Evolutionary conservation across 2,329 filamentous ascomycete species (phyloP).

Genomic region (Fusarium nelsonii): DNA sequence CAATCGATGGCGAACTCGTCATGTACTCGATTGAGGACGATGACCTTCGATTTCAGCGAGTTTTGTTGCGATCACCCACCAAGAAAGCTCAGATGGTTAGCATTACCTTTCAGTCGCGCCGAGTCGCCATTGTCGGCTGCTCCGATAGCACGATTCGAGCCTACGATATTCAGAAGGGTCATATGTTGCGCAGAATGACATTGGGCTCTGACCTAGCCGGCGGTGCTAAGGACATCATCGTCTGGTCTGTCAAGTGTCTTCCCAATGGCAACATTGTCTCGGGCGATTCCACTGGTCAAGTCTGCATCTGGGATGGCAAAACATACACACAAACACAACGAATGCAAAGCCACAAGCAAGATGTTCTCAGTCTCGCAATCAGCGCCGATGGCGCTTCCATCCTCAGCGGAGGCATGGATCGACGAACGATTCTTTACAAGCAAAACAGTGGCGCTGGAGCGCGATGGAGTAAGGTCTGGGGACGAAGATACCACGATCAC

Average conservation of each 20-base stretch:
- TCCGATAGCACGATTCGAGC: slow-evolving; percentile 96
- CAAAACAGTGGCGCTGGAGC: slow-evolving; percentile 69
- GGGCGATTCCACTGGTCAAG: slow-evolving; percentile 92
- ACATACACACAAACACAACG: slow-evolving; percentile 90
- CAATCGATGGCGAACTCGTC: slow-evolving; percentile 89
- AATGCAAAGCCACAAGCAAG: slow-evolving; percentile 87
- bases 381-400: slow-evolving; percentile 85
- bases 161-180: slow-evolving; percentile 85
- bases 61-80: slow-evolving; percentile 79
- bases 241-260: slow-evolving; percentile 93
- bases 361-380: slow-evolving; percentile 88
- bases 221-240: slow-evolving; percentile 85
- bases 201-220: slow-evolving; percentile 82
- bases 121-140: slow-evolving; percentile 88
- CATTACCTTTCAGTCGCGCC: slow-evolving; percentile 87
- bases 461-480: slow-evolving; percentile 88
- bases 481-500: slow-evolving; percentile 88
- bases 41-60: slow-evolving; percentile 82
- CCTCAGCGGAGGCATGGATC: slow-evolving; percentile 92
- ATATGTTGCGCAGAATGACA: slow-evolving; percentile 83
- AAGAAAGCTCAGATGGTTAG: slow-evolving; percentile 92
- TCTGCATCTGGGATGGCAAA: slow-evolving; percentile 93
- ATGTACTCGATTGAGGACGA: slow-evolving; percentile 88
- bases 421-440: slow-evolving; percentile 85
- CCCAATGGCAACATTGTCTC: slow-evolving; percentile 91